These are phyloP conservation scores for Colletotrichum sp. DNA, from an alignment of 2,329 filamentous ascomycete genomes.

Conservation along the genomic window DNA sequence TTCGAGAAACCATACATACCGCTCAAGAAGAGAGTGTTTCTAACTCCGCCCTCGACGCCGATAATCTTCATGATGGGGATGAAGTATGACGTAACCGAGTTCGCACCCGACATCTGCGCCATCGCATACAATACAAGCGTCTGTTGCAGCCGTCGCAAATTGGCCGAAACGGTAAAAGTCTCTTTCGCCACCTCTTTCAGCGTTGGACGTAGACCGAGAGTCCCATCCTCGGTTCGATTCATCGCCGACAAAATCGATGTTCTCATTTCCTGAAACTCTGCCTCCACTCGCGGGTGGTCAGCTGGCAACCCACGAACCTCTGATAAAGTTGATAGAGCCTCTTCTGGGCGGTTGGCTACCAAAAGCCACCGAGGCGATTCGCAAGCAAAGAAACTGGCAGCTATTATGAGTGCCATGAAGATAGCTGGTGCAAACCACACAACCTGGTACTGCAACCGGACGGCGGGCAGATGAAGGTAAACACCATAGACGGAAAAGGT, in stretches of 20 bases:
- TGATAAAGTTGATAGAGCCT: constrained; percentile 15
- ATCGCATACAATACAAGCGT: constrained; percentile 38
- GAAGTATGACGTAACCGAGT: constrained; percentile 46
- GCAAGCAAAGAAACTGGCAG: constrained; percentile 34
- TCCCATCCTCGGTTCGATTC: background rate
- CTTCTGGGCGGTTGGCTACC: constrained; percentile 29
- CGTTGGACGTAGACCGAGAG: background rate
- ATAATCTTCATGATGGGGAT: constrained; percentile 43
- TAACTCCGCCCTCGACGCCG: constrained; percentile 31
- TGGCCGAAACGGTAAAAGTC: constrained; percentile 36
- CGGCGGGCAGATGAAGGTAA: background rate
- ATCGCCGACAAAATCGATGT: background rate
- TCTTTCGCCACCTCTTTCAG: constrained; percentile 26
- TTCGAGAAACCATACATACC: constrained; percentile 47
- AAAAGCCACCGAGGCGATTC: constrained; percentile 42
- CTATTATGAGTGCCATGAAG: background rate
- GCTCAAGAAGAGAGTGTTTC: constrained; percentile 37
- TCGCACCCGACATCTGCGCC: constrained; percentile 46
- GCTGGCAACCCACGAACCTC: background rate
- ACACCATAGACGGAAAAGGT: background rate
- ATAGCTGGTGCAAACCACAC: background rate
- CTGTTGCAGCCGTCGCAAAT: constrained; percentile 44
- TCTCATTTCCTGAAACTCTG: background rate
- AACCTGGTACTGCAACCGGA: background rate
- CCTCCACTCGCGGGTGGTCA: background rate